Conservation (phyloP, 345 rosid genomes). For the Leavenworthia alabamica region DNA sequence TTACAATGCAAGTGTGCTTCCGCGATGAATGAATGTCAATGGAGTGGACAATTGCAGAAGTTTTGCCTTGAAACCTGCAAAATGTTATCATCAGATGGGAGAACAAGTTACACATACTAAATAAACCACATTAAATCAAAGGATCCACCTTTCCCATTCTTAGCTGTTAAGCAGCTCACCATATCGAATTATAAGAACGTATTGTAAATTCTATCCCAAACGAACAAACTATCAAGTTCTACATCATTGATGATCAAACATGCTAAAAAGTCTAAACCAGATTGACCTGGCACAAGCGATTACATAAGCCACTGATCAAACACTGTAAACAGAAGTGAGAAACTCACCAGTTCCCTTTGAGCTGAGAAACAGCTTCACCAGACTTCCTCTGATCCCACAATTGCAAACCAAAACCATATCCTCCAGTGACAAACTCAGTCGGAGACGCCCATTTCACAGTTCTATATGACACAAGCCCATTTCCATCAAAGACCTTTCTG, state of each 20-base stretch:
- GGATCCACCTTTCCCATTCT: not conserved
- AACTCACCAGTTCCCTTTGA: slow-evolving; percentile 70
- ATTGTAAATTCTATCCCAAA: not conserved
- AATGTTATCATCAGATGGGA: slow-evolving; percentile 10
- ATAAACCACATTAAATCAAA: not conserved
- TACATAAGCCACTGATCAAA: not conserved
- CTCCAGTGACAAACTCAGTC: slow-evolving; percentile 80
- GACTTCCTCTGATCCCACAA: slow-evolving; percentile 87
- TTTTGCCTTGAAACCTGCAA: slow-evolving; percentile 62
- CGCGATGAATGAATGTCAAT: slow-evolving; percentile 87
- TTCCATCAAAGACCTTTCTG: slow-evolving; percentile 57
- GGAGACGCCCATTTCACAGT: slow-evolving; percentile 86
- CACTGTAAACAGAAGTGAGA: not conserved
- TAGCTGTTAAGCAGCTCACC: not conserved
- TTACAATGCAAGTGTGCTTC: slow-evolving; percentile 84
- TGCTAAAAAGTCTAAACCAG: not conserved
- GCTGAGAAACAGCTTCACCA: slow-evolving; percentile 66
- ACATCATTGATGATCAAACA: not conserved
- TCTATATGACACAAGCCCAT: slow-evolving; percentile 65
- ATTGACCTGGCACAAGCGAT: not conserved
- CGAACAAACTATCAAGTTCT: not conserved
- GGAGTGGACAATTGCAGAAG: slow-evolving; percentile 70
- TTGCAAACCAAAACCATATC: slow-evolving; percentile 70
- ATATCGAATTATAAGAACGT: not conserved
- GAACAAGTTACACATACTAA: not conserved